phyloP scores from a whole-genome alignment of 2,329 filamentous ascomycete species.

The Ophiocordyceps robertsii region DNA sequence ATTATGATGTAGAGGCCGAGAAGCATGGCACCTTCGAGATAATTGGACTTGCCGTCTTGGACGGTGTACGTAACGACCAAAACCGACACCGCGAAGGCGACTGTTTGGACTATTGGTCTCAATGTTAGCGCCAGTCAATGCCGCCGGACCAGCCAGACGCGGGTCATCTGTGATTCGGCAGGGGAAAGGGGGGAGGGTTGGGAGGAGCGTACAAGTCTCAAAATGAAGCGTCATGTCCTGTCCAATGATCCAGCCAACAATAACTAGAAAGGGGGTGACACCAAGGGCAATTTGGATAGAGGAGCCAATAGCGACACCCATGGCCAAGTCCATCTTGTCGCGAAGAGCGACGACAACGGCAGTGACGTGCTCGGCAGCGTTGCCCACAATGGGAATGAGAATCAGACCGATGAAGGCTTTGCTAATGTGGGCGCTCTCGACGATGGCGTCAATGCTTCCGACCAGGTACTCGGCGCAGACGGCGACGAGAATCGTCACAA shows the following conservation, averaged over 20 bases:
- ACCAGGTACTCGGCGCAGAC: conserved; percentile 68
- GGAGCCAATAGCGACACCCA: conserved; percentile 70
- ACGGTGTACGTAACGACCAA: conserved; percentile 65
- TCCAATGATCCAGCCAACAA: conserved; percentile 66
- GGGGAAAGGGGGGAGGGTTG: not conserved
- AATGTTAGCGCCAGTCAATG: not conserved
- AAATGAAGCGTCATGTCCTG: conserved; percentile 68
- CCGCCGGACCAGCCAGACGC: not conserved
- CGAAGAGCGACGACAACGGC: conserved; percentile 67
- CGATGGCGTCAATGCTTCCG: conserved; percentile 60
- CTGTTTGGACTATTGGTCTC: conserved; percentile 46
- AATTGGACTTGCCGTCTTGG: conserved; percentile 73
- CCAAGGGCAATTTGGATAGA: conserved; percentile 74
- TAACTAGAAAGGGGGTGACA: conserved; percentile 67
- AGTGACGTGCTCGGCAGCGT: conserved; percentile 70
- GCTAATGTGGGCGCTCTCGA: conserved; percentile 56
- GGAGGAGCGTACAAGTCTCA: conserved; percentile 36
- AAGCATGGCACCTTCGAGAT: conserved; percentile 65
- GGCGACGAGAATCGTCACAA: conserved; percentile 57
- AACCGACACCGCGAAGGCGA: conserved; percentile 63
- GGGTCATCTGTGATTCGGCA: not conserved
- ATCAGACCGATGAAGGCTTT: conserved; percentile 74
- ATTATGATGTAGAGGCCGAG: conserved; percentile 44
- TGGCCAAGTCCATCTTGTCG: conserved; percentile 62
- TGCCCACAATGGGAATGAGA: conserved; percentile 66